phyloP scores from a whole-genome alignment of 495 filamentous ascomycete species.

The Xylaria acuta region DNA sequence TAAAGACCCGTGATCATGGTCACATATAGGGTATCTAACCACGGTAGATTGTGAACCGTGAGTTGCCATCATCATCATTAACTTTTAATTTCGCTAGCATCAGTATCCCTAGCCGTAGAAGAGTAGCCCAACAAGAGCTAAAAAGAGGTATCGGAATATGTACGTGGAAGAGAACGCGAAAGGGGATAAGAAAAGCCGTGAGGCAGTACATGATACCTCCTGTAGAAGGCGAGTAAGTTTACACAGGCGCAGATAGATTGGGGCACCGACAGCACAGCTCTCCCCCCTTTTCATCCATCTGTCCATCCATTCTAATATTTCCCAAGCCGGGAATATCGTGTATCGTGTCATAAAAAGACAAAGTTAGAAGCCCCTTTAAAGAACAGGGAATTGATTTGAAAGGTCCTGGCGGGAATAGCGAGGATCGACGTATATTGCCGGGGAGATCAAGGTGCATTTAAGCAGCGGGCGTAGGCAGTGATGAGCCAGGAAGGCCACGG shows the following conservation, averaged over 20 bases:
- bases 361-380: conserved; percentile 14
- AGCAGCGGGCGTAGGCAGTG: conserved; percentile 22
- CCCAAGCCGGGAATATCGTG: background rate
- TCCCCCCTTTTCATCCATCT: background rate
- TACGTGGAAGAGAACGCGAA: conserved; percentile 14
- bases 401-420: background rate
- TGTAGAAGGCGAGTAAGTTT: background rate
- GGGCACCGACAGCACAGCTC: conserved; percentile 23
- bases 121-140: conserved; percentile 19
- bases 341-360: conserved; percentile 20
- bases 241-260: conserved; percentile 1
- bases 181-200: conserved; percentile 8
- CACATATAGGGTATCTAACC: background rate
- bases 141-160: conserved; percentile 21
- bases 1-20: background rate
- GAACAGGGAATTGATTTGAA: conserved; percentile 11
- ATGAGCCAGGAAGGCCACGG: conserved; percentile 26
- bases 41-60: background rate
- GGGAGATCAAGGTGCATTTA: background rate
- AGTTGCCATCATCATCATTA: conserved; percentile 28
- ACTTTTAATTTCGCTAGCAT: conserved; percentile 27
- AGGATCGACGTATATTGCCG: background rate
- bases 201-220: conserved; percentile 12
- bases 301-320: conserved; percentile 2
- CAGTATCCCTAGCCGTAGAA: conserved; percentile 29